Percentiles rank a stretch among this genome's conserved stretches.
Evolutionary conservation across 192 early-diverging fungal species (phyloP).

Genomic region (Podila epigama): DNA sequence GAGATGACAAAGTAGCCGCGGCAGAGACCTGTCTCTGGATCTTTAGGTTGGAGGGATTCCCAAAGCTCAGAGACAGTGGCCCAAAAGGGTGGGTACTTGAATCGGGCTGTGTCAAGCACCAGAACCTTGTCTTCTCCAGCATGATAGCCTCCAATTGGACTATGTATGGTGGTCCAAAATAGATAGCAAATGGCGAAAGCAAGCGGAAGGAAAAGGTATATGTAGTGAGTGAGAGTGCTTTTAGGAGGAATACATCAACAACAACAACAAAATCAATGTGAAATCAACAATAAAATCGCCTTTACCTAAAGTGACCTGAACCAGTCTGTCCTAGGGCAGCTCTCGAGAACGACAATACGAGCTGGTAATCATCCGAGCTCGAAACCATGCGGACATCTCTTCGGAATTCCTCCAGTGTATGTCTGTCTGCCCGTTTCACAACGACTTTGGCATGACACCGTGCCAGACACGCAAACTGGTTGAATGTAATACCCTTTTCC

Average conservation of each 20-base stretch:
- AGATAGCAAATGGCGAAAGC: slow-evolving; percentile 23
- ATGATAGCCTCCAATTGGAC: slow-evolving; percentile 86
- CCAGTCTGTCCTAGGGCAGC: slow-evolving; percentile 84
- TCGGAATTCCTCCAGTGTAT: slow-evolving; percentile 79
- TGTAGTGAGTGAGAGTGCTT: background rate
- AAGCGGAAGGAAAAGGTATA: background rate
- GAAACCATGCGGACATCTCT: slow-evolving; percentile 74
- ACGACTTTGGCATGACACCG: slow-evolving; percentile 84
- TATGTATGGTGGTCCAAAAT: background rate
- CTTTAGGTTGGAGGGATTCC: slow-evolving; percentile 82
- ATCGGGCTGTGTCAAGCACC: slow-evolving; percentile 88
- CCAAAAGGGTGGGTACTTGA: slow-evolving; percentile 94
- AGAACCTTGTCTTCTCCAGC: slow-evolving; percentile 74
- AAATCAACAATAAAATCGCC: too few species aligned
- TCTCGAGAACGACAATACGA: slow-evolving; percentile 90
- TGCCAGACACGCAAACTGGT: slow-evolving; percentile 91
- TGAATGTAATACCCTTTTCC: slow-evolving; percentile 86
- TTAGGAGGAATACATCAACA: background rate
- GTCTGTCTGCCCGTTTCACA: slow-evolving; percentile 72
- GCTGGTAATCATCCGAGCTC: slow-evolving; percentile 75
- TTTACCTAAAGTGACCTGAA: slow-evolving; percentile 84
- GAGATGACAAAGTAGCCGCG: slow-evolving; percentile 90
- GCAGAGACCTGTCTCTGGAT: slow-evolving; percentile 79
- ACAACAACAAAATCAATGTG: background rate
- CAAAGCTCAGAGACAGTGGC: slow-evolving; percentile 75